Evolutionary conservation across 1,139 yeast genomes (phyloP).

Genomic region (Kodamaea sp.): DNA sequence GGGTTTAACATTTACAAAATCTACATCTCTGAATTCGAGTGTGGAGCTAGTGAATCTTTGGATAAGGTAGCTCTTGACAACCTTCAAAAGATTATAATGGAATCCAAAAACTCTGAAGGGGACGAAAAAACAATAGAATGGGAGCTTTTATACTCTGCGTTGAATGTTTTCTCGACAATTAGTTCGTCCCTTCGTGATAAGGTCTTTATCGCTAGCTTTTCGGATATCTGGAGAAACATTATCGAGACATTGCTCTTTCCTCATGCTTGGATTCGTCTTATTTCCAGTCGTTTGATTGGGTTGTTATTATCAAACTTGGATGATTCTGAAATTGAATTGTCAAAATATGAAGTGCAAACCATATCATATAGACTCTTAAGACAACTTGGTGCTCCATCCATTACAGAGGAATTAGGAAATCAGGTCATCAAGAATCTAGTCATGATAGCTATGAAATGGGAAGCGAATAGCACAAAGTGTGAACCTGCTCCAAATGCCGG

Average conservation of each 20-base stretch:
- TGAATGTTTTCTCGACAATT: constrained; percentile 53
- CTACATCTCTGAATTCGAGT: constrained; percentile 53
- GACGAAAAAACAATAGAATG: constrained; percentile 50
- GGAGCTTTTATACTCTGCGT: constrained; percentile 74
- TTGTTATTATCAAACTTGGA: constrained; percentile 46
- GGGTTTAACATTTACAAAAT: constrained; percentile 76
- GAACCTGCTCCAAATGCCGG: constrained; percentile 15
- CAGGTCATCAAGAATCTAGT: constrained; percentile 72
- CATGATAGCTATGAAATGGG: constrained; percentile 65
- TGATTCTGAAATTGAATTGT: constrained; percentile 31
- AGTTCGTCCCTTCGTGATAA: constrained; percentile 30
- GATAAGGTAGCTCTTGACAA: constrained; percentile 41
- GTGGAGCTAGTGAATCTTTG: constrained; percentile 36
- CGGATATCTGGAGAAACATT: constrained; percentile 52
- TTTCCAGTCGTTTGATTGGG: constrained; percentile 64
- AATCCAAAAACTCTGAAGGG: constrained; percentile 31
- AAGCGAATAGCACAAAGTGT: constrained; percentile 41
- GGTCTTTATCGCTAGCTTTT: constrained; percentile 32
- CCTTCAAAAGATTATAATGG: constrained; percentile 38
- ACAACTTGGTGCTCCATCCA: constrained; percentile 78
- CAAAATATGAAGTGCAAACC: constrained; percentile 53
- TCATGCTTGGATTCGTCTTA: constrained; percentile 87
- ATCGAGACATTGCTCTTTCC: constrained; percentile 71
- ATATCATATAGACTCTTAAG: constrained; percentile 70
- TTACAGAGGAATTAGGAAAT: constrained; percentile 63